Base-by-base conservation (phyloP, 106 monocot genomes). In the Hemerocallis citrina region DNA sequence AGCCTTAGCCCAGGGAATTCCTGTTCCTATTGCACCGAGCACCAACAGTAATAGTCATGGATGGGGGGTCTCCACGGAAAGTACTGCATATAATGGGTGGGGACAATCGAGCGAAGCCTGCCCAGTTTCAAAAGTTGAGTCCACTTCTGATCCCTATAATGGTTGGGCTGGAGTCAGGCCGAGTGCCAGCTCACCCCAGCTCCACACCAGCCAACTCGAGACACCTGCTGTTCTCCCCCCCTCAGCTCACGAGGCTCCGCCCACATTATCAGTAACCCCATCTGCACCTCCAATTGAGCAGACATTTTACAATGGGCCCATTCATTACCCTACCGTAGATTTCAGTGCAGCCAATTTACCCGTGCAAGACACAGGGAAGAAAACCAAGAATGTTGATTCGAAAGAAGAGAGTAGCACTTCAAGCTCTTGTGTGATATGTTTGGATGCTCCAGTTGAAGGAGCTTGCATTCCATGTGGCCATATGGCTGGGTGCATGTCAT, bases 391-490 rank as follows among this genome's bases (percentile, higher is more conserved):
- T 16, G 22, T 44, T 33, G 68, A 69, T 43, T 12, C 50, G 25
- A 68, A 73, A 51, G 72, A 52, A 29, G 57, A 56, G 8, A 35
- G 47, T 16, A 32, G 61, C 36, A 49, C 52, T 19, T 67, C 70
- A 5, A n/a, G 17, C 29, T 61, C 61, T n/a, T 95, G 94, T 67
- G 94, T 86, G 33, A 81, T 95, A 35, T 89, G 89, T 59, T 71
- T 83, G 65, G 94, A 95, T 75, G 81, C 78, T 15, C 68, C 75
- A 17, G 84, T 75, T 14, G 84, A 96, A 51, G 90, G 81, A 7
- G 96, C 86, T 19, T 87, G 86, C 61, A 80, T 96, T 64, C 96
- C 96, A 0, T 96, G 96, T 24, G 90, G 96, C 39, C 96, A 96
- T 67, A 61, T 61, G 61, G 61, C 61, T 14, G 61, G 61, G 2